Conservation (phyloP, 306 rosid species). For the Cucurbita moschata region DNA sequence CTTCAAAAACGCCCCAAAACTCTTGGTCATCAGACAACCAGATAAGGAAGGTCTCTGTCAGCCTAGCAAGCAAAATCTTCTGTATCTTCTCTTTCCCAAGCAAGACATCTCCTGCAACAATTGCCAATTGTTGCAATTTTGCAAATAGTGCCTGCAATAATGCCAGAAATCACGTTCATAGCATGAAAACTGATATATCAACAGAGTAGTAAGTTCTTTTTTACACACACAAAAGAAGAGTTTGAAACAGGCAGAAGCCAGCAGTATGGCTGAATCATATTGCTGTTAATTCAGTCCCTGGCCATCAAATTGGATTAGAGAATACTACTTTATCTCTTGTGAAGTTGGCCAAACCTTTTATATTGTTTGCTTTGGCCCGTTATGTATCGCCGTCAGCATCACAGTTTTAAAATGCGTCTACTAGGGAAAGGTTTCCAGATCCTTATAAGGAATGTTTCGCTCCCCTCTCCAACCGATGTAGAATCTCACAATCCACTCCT, state of each 20-base stretch:
- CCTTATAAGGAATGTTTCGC: no score
- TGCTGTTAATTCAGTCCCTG: neutral
- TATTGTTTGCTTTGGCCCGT: no score
- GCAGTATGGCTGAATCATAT: neutral
- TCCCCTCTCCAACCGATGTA: no score
- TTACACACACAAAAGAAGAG: neutral
- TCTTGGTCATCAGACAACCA: slow-evolving; percentile 97
- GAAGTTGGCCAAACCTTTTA: neutral
- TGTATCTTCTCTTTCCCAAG: slow-evolving; percentile 83
- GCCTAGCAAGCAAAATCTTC: slow-evolving; percentile 86
- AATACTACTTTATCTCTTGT: neutral
- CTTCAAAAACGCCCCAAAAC: slow-evolving; percentile 82
- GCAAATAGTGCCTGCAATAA: slow-evolving; percentile 75
- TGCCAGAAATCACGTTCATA: slow-evolving; percentile 11
- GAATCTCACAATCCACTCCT: no score
- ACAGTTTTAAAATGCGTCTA: no score
- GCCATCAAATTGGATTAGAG: neutral
- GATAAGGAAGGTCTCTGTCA: slow-evolving; percentile 91
- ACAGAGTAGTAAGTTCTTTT: neutral
- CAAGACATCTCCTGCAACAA: slow-evolving; percentile 89
- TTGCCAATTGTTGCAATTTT: slow-evolving; percentile 80
- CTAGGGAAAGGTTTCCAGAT: no score
- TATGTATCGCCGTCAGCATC: no score
- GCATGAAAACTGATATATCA: neutral
- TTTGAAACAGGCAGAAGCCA: neutral